Percentiles rank a stretch among this genome's conserved stretches.
Conservation (phyloP, 495 filamentous ascomycete genomes). For the Xanthoparmelia taractica region DNA sequence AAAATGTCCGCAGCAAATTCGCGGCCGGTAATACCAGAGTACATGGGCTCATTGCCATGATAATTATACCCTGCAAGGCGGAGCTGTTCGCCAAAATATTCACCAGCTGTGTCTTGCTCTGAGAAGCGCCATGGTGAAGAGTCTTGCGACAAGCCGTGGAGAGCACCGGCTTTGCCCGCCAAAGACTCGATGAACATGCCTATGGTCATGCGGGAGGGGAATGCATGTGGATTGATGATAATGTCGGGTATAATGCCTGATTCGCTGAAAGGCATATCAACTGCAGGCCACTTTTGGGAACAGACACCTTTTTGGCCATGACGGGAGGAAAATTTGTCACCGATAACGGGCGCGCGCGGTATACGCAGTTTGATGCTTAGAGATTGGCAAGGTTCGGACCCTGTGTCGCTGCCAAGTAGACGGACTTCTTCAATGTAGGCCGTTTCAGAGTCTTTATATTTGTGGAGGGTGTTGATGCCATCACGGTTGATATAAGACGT, state of each 20-base stretch:
- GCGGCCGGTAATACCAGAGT: conserved; percentile 88
- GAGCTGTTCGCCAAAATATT: conserved; percentile 94
- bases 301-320: conserved; percentile 62
- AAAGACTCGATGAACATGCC: conserved; percentile 98
- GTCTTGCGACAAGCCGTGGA: conserved; percentile 92
- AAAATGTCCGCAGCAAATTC: conserved; percentile 95
- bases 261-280: conserved; percentile 97
- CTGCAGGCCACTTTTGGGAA: conserved; percentile 90
- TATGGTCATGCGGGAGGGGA: conserved; percentile 99
- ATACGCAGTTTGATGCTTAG: conserved; percentile 89
- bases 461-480: conserved; percentile 70
- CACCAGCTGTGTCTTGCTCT: conserved; percentile 81
- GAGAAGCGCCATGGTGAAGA: conserved; percentile 90
- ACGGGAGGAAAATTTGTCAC: conserved; percentile 56
- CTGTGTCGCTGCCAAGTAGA: conserved; percentile 71
- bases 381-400: conserved; percentile 72
- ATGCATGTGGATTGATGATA: conserved; percentile 99
- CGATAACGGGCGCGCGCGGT: conserved; percentile 84
- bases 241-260: conserved; percentile 93
- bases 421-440: conserved; percentile 91
- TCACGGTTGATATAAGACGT: conserved; percentile 58
- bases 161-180: conserved; percentile 86
- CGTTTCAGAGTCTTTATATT: conserved; percentile 83
- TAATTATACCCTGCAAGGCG: conserved; percentile 94
- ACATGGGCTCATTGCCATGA: conserved; percentile 97